Evolutionary conservation across 179 eudicot genomes (phyloP), one percentile per base, ranked within the genome.

Genomic region (Gypsophila paniculata): DNA sequence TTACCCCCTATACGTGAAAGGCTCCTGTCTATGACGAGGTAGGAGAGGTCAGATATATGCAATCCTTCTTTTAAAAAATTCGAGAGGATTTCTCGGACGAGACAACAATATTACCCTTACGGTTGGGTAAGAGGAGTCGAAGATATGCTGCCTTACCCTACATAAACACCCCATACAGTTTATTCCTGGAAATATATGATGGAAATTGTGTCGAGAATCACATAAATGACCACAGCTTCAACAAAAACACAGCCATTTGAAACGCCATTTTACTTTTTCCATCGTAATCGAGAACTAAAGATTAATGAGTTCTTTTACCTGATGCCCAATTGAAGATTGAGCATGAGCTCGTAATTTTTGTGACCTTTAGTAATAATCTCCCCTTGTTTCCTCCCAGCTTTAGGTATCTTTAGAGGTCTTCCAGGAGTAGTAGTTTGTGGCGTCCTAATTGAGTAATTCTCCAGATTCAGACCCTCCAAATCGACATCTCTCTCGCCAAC

Each of bases 291-390:
- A 14, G 19, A 14, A 44, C 49, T 10, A 44, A 44, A 44, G 49
- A 44, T 3, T 5, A 44, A 1, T 5, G 8, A 44, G 42, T 36
- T 36, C 7, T 42, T 25, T 44, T 82, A 95, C 99, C 99, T 95
- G 83, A 95, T 92, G 42, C 99, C 99, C 70, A 93, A 81, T 72
- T 93, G 98, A 57, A 93, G 81, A 83, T 89, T 93, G 36, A 93
- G 97, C 98, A 93, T 93, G 48, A 93, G 97, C 22, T 93, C 98
- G 80, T 87, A 93, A 75, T 91, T 89, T 75, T 85, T 88, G 76
- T 93, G 98, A 32, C 89, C 98, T 78, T 84, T 93, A 39, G 89
- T 84, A 66, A 93, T 93, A 6, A 82, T 85, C 62, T 70, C 80
- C 60, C 98, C 98, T 72, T 85, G 97, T 76, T 77, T 88, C 76